These are phyloP conservation scores for Bauhinia variegata DNA, from an alignment of 306 rosid genomes.

Conservation along the genomic window DNA sequence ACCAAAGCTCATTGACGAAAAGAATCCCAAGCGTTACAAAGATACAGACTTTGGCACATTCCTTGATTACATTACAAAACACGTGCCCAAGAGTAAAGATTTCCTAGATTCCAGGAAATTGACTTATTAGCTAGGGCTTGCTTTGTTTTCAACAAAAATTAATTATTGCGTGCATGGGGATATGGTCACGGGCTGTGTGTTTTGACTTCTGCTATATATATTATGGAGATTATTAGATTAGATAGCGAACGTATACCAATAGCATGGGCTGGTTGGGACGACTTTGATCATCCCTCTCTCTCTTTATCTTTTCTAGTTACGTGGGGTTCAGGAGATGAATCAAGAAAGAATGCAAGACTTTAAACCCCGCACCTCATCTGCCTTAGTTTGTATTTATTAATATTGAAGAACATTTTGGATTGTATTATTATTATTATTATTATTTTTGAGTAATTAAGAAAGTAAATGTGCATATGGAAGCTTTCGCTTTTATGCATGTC, in stretches of 20 bases:
- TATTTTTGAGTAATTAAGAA: too few species aligned
- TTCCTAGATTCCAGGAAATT: slow-evolving; percentile 78
- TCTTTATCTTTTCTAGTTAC: neutral
- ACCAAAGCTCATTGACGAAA: slow-evolving; percentile 58
- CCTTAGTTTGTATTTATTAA: neutral
- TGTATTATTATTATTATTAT: too few species aligned
- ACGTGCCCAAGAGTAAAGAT: slow-evolving; percentile 63
- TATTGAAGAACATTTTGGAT: slow-evolving; percentile 7
- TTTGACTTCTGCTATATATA: neutral
- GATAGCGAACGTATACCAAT: neutral
- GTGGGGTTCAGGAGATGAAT: neutral
- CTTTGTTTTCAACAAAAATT: too few species aligned
- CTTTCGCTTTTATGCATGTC: too few species aligned
- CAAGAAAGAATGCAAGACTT: neutral
- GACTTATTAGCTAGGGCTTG: slow-evolving; percentile 12
- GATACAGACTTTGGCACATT: slow-evolving; percentile 71
- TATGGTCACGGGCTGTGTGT: neutral
- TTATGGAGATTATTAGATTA: too few species aligned
- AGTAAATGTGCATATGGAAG: too few species aligned
- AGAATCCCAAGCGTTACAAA: slow-evolving; percentile 64
- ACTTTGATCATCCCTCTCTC: neutral
- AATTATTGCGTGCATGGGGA: neutral
- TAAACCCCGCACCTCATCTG: neutral
- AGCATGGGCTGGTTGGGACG: neutral
- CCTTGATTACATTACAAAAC: slow-evolving; percentile 57